phyloP scores from a whole-genome alignment of 163 green algal genomes.

The Chlorella variabilis region DNA sequence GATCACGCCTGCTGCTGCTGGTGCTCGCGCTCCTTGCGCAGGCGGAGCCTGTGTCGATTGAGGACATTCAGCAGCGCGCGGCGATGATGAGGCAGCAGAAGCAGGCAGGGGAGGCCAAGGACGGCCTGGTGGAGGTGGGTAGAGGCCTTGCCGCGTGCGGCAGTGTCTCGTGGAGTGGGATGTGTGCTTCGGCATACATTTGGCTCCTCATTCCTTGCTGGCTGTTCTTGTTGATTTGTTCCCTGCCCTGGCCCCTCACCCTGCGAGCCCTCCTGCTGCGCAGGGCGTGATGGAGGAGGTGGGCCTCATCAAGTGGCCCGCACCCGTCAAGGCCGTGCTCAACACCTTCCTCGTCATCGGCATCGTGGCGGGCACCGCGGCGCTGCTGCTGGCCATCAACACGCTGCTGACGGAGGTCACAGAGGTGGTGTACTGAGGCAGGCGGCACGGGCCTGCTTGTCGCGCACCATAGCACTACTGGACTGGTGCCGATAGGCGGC shows the following conservation, averaged over 20 bases:
- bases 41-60: not conserved
- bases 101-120: slow-evolving; percentile 13
- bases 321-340: slow-evolving; percentile 54
- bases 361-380: slow-evolving; percentile 66
- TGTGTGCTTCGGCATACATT: too few species aligned
- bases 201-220: too few species aligned
- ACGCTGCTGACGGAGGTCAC: slow-evolving; percentile 39
- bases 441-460: not conserved
- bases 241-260: too few species aligned
- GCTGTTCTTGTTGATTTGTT: too few species aligned
- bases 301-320: slow-evolving; percentile 77
- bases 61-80: slow-evolving; percentile 29
- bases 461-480: not conserved
- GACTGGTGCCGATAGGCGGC: too few species aligned
- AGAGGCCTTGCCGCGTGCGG: too few species aligned
- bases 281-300: slow-evolving; percentile 76
- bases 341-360: slow-evolving; percentile 76
- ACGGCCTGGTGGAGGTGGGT: slow-evolving; percentile 34
- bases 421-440: slow-evolving; percentile 16
- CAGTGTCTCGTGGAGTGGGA: too few species aligned
- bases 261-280: too few species aligned
- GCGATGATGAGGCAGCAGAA: slow-evolving; percentile 15
- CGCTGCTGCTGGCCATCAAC: slow-evolving; percentile 72
- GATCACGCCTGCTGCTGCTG: too few species aligned
- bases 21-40: too few species aligned